Base-by-base conservation (phyloP, 495 filamentous ascomycete genomes). In the Aspergillus leporis region DNA sequence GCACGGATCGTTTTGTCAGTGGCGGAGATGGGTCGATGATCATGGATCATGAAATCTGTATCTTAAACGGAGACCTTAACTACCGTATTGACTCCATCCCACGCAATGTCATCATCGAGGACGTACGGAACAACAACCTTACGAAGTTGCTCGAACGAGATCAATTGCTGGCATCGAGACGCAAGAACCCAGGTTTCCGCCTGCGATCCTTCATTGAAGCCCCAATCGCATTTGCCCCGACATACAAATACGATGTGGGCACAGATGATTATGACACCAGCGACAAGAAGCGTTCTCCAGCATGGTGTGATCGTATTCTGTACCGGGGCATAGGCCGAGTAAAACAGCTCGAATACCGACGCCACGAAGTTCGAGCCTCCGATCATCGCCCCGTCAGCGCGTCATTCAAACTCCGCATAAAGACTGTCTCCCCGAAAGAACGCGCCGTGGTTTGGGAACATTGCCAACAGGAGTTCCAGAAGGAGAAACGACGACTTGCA, bases 21-120 rank as follows among this genome's bases (percentile, higher is more conserved):
- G 94, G 94, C 34, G 94, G 94, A 16, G 94, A 98, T 66, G 94
- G 94, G 10, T 89, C 87, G 22, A 95, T 98, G 92, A 89, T 98
- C 51, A 83, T 97, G 51, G 94, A 98, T 64, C 93, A 98, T 65
- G 94, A 98, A 71, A 87, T 98, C 19, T 98, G 94, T 66, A 86
- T 98, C 51, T 74, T 97, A 19, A 97, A 98, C 68, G 94, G 94
- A 18, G 94, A 98, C 68, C 84, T 98, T 45, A 98, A 98, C 71
- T 98, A 98, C 74, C 92, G 94, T 41, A 98, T 98, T 66, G 94
- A 98, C 71, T 88, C 92, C n/a, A 96, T 97, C 81, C 87, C 89
- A 19, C 89, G 94, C 10, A 90, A 97, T 65, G 89, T 90, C 8
- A 92, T 98, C 36, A 89, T 98, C 51, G 87, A 87, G 55, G 90